Evolutionary conservation across 164 flowering plant genomes (phyloP).

Genomic region (Liriodendron chinense): DNA sequence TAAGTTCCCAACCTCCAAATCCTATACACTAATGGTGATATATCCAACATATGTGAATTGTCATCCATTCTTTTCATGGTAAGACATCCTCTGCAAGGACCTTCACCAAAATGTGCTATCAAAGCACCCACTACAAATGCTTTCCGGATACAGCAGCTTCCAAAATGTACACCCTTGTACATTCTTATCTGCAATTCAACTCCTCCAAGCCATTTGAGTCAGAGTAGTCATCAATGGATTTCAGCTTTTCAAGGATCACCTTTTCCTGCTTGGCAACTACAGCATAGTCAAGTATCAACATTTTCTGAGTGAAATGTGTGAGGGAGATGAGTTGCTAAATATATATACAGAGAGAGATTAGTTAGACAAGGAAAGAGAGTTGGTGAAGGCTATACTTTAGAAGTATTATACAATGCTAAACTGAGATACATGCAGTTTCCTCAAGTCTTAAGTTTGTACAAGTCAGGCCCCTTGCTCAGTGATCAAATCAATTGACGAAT

Average conservation of each 20-base stretch:
- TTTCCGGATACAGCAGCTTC: neutral
- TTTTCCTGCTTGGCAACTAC: conserved; percentile 80
- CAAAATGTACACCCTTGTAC: neutral
- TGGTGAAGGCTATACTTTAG: no score
- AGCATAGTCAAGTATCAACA: conserved; percentile 35
- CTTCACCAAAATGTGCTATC: neutral
- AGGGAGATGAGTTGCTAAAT: neutral
- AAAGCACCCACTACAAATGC: neutral
- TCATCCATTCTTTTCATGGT: neutral
- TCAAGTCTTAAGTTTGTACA: no score
- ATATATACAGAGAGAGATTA: neutral
- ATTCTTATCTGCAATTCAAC: conserved; percentile 8
- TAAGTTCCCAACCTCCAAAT: no score
- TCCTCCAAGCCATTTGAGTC: conserved; percentile 23
- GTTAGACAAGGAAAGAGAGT: neutral
- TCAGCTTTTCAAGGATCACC: conserved; percentile 66
- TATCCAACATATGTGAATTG: neutral
- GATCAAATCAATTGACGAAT: neutral
- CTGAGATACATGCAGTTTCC: no score
- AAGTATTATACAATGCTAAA: no score
- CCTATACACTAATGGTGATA: neutral
- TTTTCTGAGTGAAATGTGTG: neutral
- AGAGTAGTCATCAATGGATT: conserved; percentile 40
- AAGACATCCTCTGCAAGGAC: neutral
- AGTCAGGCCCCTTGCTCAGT: neutral